phyloP scores from a whole-genome alignment of 345 rosid species.

The Psidium friedrichsthalianum region DNA sequence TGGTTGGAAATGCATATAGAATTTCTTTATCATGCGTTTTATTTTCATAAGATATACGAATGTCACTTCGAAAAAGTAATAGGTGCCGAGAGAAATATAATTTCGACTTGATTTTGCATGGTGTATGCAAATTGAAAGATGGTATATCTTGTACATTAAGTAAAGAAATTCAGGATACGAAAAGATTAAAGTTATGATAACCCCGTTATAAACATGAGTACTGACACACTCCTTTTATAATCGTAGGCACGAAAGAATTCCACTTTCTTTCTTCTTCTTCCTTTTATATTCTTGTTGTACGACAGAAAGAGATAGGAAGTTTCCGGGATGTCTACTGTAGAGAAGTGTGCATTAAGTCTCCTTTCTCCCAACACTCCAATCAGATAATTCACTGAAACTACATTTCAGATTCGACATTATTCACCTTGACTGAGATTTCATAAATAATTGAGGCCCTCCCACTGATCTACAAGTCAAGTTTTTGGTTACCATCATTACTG shows the following conservation, averaged over 20 bases:
- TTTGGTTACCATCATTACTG: neutral
- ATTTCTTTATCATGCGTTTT: neutral
- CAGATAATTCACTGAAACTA: neutral
- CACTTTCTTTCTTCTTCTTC: neutral
- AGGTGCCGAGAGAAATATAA: neutral
- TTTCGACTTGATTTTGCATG: neutral
- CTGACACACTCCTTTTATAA: neutral
- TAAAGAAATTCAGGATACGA: neutral
- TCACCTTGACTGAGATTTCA: neutral
- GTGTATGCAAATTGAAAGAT: neutral
- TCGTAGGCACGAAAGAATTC: neutral
- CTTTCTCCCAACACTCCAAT: neutral
- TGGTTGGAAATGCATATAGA: neutral
- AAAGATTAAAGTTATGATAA: neutral
- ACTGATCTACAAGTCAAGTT: neutral
- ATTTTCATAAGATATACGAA: neutral
- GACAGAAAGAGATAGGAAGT: neutral
- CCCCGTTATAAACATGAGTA: neutral
- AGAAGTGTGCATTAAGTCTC: neutral
- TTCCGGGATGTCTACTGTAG: neutral
- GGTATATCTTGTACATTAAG: neutral
- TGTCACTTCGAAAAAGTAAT: neutral
- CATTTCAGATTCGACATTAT: neutral
- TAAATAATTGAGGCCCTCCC: neutral
- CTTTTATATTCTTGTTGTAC: neutral